Evolutionary conservation across 2,329 filamentous ascomycete genomes (phyloP), one percentile per base, ranked within the genome.

Genomic region (Laburnicola sp.): DNA sequence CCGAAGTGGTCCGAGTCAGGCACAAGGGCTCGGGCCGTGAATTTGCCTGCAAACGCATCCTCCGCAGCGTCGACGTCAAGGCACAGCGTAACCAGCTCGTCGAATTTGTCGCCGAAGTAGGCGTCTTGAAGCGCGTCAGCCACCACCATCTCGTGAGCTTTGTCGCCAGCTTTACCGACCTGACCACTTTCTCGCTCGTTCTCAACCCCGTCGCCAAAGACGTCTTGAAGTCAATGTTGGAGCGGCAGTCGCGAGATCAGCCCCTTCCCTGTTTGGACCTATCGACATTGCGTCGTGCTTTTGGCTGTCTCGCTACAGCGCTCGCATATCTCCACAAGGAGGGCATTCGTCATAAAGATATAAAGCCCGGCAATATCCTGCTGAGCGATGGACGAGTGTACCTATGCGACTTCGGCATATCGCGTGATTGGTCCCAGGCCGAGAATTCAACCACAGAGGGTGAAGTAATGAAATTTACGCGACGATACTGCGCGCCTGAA

Each of bases 151-250:
- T 58, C 16, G 54, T 59, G 31, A 46, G 32, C 27, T 50, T 54
- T n/a, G 51, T 57, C 2, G 51, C 50, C 16, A 57, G 57, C 51
- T 59, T 50, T 40, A 57, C 54, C 16, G 57, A 59, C 23, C 44
- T 56, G 8, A 37, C 39, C 11, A 50, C 47, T 26, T 60, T 60
- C 45, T 56, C 53, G 2, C 53, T 60, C 37, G 59, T 56, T 39
- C 50, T 63, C 7, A 45, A 53, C 9, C 62, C 34, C 53, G 54
- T 60, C 2, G 57, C 60, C n/a, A 42, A 58, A n/a, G 52, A 62
- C 11, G 45, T 66, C 21, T 40, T 68, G 4, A 56, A 45, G 35
- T 54, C 26, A 3, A 26, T 68, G 9, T 52, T 68, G 7, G 38
- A 54, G 9, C 48, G 53, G 56, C 36, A 65, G 62, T 37, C n/a